Evolutionary conservation across 1,284 basidiomycete genomes (phyloP), one percentile per base, ranked within the genome.

Genomic region (Melampsora americana): DNA sequence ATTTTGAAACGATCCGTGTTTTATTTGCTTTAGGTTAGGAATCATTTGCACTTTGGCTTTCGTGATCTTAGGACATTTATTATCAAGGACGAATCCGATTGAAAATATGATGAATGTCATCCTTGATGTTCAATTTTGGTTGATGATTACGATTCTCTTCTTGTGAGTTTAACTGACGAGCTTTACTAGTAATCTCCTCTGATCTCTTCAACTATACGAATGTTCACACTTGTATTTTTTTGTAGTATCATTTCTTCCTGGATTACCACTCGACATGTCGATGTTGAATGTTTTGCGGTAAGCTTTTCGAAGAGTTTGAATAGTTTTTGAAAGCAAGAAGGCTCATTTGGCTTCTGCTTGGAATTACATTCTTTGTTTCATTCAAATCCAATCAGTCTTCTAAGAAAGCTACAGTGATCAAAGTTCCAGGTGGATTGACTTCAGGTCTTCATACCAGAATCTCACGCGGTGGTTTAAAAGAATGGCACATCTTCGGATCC

Each of bases 1-100:
- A 1, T 42, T 42, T 42, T 42, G 35, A 42, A 44, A 11, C 26
- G 59, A 26, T 26, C 60, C 23, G 30, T 35, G 32, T 28, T 2
- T 7, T 30, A 18, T 64, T 32, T 32, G 4, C 16, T 26, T 66
- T 30, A 75, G 72, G 72, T n/a, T 68, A 20, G 72, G 72, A 32
- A 59, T 75, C 23, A 16, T 75, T n/a, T 62, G 65, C 5, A 75
- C 65, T 5, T 14, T 75, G n/a, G 4, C 50, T 23, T 75, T 68
- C 26, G 23, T 75, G 12, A 44, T 60, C 5, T 12, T 68, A 18
- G 23, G 26, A 6, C 30, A 39, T 35, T 66, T 46, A 6, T 75
- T 42, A 42, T 42, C 39, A 9, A 66, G 72, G 56, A 75, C 35
- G 20, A 60, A 4, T 20, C 2, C 12, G 11, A 32, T 7, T 42